Percentiles rank a stretch among this genome's conserved stretches.
Conservation (phyloP, 495 filamentous ascomycete genomes). For the Cladorrhinum samala region DNA sequence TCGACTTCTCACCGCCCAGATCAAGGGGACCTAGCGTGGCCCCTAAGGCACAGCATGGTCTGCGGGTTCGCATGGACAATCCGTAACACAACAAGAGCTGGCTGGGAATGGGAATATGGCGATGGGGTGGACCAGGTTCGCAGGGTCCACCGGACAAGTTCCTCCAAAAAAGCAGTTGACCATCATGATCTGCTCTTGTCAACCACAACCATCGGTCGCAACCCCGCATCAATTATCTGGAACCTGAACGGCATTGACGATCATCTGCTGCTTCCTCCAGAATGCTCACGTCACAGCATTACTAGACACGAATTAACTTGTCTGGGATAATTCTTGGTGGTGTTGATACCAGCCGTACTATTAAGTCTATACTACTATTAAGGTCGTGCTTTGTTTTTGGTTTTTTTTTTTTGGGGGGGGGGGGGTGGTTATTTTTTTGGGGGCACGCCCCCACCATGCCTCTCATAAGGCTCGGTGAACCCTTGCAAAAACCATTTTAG, state of each 20-base stretch:
- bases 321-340: neutral
- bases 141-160: neutral
- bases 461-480: slow-evolving; percentile 15
- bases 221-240: neutral
- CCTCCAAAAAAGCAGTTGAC: neutral
- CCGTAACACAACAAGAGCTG: neutral
- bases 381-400: slow-evolving; percentile 6
- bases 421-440: too few species aligned
- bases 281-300: neutral
- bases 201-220: neutral
- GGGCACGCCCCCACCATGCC: neutral
- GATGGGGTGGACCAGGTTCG: neutral
- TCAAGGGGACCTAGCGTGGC: neutral
- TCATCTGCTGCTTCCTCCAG: neutral
- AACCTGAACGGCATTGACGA: neutral
- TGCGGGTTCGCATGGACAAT: neutral
- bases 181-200: neutral
- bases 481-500: slow-evolving; percentile 24
- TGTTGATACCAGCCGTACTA: neutral
- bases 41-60: neutral
- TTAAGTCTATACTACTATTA: neutral
- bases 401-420: too few species aligned
- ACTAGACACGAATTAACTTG: neutral
- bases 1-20: neutral
- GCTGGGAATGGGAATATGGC: neutral